phyloP scores from a whole-genome alignment of 352 stramenopile species.

The Salisapilia sapeloensis region DNA sequence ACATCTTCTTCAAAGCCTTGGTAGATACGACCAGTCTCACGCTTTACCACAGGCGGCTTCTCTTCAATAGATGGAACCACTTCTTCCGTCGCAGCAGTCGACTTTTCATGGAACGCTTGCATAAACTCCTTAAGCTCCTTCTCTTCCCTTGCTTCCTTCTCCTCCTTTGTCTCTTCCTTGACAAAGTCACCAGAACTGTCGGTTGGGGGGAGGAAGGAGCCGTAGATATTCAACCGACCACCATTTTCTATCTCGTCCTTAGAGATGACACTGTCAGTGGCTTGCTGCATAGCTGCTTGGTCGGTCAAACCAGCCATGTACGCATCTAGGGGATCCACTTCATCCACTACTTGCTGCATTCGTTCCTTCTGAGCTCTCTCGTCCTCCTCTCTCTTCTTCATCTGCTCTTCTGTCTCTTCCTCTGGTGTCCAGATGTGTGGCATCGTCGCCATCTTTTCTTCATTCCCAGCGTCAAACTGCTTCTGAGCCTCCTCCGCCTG shows the following conservation, averaged over 20 bases:
- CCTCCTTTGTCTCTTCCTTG: constrained; percentile 25
- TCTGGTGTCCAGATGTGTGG: constrained; percentile 51
- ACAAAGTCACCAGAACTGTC: not conserved
- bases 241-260: constrained; percentile 64
- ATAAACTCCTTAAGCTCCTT: constrained; percentile 78
- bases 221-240: constrained; percentile 73
- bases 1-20: constrained; percentile 75
- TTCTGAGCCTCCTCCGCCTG: constrained; percentile 42
- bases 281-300: constrained; percentile 57
- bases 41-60: constrained; percentile 18
- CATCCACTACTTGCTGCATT: constrained; percentile 54
- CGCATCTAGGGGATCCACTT: constrained; percentile 69
- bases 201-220: constrained; percentile 51
- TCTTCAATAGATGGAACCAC: constrained; percentile 4
- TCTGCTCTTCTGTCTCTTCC: constrained; percentile 28
- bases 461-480: constrained; percentile 28
- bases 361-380: constrained; percentile 29
- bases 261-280: constrained; percentile 69
- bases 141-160: constrained; percentile 60
- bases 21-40: constrained; percentile 62
- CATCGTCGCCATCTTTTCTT: constrained; percentile 9
- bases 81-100: constrained; percentile 1
- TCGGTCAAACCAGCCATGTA: constrained; percentile 79
- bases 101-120: constrained; percentile 58
- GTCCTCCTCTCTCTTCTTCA: constrained; percentile 23